Base-by-base conservation (phyloP, 2,329 filamentous ascomycete species). In the Dothiorella sarmentorum region DNA sequence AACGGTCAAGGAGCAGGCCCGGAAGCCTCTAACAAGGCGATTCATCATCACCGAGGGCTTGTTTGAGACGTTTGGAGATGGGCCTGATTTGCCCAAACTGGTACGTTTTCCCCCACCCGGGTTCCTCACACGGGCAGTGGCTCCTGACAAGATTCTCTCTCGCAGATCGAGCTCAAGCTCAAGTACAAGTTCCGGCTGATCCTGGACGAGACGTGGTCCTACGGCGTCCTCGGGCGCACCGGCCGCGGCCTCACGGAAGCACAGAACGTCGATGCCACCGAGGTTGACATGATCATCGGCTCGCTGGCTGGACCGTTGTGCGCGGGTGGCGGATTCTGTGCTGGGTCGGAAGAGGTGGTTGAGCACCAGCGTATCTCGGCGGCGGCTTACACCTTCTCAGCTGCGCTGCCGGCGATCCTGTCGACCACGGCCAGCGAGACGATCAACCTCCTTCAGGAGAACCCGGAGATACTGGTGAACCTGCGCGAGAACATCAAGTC, bases 181-280 rank as follows among this genome's bases (percentile, higher is more conserved):
- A 90, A 89, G 73, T 97, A 97, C 83, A 99, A 97, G 78, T 99
- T 97, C 79, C 91, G 94, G 67, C 84, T 99, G 59, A 96, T 97
- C 64, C 85, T 99, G 35, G 94, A 99, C 73, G 94, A 99, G 78
- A 96, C 92, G 1, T 96, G 90, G 88, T 97, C 92, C 1, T 99
- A 97, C 71, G 95, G 93, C 61, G 89, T 97, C 17, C 83, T 99
- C 4, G 94, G 94, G 47, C 84, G 91, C 62, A 96, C 91, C 24
- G 95, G 94, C 18, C 87, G 91, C 55, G 94, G 94, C 60, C 81
- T 97, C 37, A 97, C 94, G 0, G 95, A 99, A 77, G 90, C 93
- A 5, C 94, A 97, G 70, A 96, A 97, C 66, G 93, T 99, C 17
- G 94, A 97, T 71, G 86, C 93, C 0, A 85, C 88, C 9, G 89